Conservation (phyloP, 371 early-diverging fungal genomes). For the Actinomortierella wolfii region DNA sequence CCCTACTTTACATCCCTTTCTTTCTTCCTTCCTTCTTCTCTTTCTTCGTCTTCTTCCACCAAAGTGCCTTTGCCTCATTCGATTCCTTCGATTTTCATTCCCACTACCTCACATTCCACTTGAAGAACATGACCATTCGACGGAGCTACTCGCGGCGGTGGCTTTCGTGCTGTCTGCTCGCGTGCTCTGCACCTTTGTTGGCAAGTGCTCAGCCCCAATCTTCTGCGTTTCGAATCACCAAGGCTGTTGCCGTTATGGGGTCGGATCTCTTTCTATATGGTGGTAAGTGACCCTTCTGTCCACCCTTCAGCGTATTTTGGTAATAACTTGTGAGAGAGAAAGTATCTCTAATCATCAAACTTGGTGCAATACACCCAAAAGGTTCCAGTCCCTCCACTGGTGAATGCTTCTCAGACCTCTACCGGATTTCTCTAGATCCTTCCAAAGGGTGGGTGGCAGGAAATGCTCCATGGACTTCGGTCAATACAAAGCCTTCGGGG, state of each 20-base stretch:
- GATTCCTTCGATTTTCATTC: too few relatives aligned
- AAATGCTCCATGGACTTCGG: slow-evolving; percentile 19
- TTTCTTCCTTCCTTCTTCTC: neutral
- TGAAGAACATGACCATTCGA: too few relatives aligned
- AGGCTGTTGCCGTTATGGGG: slow-evolving; percentile 30
- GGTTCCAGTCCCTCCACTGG: slow-evolving; percentile 9
- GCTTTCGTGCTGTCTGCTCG: too few relatives aligned
- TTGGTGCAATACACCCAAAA: neutral
- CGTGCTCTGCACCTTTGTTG: slow-evolving; percentile 7
- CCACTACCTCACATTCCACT: too few relatives aligned
- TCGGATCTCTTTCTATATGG: slow-evolving; percentile 31
- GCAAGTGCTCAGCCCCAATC: slow-evolving; percentile 30
- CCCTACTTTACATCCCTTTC: too few relatives aligned
- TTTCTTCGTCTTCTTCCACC: neutral
- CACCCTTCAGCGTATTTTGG: neutral
- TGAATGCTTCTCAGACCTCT: slow-evolving; percentile 33
- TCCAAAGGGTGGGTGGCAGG: slow-evolving; percentile 24
- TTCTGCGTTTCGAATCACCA: slow-evolving; percentile 15
- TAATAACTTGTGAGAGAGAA: neutral
- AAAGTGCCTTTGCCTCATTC: too few relatives aligned
- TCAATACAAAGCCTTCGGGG: neutral
- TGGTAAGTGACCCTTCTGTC: slow-evolving; percentile 11
- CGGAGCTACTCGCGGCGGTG: too few relatives aligned
- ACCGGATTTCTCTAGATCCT: slow-evolving; percentile 28
- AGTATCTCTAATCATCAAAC: slow-evolving; percentile 4